Evolutionary conservation across 225 moss, liverwort and hornwort species (phyloP).

Genomic region (Physcomitrium patens): DNA sequence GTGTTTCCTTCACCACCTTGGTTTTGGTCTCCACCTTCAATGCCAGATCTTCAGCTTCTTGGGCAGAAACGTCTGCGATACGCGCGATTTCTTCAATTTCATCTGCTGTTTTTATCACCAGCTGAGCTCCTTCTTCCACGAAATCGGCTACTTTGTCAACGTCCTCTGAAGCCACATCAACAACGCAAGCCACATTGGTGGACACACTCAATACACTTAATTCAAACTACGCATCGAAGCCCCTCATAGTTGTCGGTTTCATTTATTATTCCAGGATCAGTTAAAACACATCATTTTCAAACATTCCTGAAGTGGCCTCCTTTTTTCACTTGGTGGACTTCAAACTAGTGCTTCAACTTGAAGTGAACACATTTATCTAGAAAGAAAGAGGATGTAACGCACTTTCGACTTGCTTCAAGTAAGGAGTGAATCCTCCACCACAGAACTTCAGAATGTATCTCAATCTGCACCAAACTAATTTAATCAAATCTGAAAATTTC

Average conservation of each 20-base stretch:
- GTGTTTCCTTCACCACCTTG: constrained; percentile 42
- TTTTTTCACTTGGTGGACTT: neutral
- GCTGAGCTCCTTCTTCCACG: constrained; percentile 43
- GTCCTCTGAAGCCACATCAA: constrained; percentile 39
- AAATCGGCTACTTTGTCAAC: constrained; percentile 50
- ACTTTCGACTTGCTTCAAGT: constrained; percentile 53
- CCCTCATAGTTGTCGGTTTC: neutral
- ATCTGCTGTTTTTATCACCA: constrained; percentile 51
- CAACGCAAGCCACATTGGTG: neutral
- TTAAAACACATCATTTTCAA: neutral
- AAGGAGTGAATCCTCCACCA: constrained; percentile 40
- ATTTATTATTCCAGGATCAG: neutral
- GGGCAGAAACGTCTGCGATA: constrained; percentile 40
- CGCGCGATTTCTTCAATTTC: constrained; percentile 48
- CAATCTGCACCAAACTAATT: constrained; percentile 37
- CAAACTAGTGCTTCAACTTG: neutral
- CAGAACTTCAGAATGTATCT: constrained; percentile 51
- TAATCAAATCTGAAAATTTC: constrained; percentile 8
- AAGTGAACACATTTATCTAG: neutral
- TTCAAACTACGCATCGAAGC: constrained; percentile 8
- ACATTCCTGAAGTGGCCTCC: neutral
- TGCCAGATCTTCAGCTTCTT: constrained; percentile 55
- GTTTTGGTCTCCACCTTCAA: constrained; percentile 51
- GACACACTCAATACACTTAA: neutral
- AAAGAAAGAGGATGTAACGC: constrained; percentile 13